These are phyloP conservation scores for Diutina neorugosa DNA, from an alignment of 1,139 yeast species.

Conservation along the genomic window DNA sequence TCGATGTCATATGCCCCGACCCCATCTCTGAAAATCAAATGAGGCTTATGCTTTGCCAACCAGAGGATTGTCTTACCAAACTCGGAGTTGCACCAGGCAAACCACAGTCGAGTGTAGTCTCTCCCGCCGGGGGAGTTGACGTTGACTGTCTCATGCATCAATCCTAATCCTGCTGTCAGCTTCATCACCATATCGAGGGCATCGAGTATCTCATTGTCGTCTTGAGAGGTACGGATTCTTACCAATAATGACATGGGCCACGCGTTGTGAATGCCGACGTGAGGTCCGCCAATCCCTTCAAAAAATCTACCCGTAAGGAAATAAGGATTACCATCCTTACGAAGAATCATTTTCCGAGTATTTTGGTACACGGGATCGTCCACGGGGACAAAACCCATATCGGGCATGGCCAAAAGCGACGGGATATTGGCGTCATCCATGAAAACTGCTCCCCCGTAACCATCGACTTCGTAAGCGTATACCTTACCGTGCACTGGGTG, in stretches of 20 bases:
- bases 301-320: slow-evolving; percentile 49
- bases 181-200: slow-evolving; percentile 40
- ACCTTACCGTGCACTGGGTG: slow-evolving; percentile 68
- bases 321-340: slow-evolving; percentile 68
- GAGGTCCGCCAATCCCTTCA: slow-evolving; percentile 86
- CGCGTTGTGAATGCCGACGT: slow-evolving; percentile 66
- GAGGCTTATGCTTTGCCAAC: slow-evolving; percentile 63
- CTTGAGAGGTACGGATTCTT: slow-evolving; percentile 61
- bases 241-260: slow-evolving; percentile 86
- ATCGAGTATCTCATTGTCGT: slow-evolving; percentile 51
- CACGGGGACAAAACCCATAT: slow-evolving; percentile 48
- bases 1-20: background rate
- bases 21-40: slow-evolving; percentile 44
- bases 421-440: slow-evolving; percentile 95
- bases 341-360: slow-evolving; percentile 66
- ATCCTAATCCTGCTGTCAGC: slow-evolving; percentile 62
- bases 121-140: slow-evolving; percentile 42
- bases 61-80: slow-evolving; percentile 76
- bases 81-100: slow-evolving; percentile 91
- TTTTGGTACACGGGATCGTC: slow-evolving; percentile 57
- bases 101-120: slow-evolving; percentile 68
- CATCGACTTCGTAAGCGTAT: slow-evolving; percentile 83
- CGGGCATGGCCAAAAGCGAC: slow-evolving; percentile 70
- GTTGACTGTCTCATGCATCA: slow-evolving; percentile 75
- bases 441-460: slow-evolving; percentile 59